Conservation (phyloP, 1,139 yeast genomes). For the Kluyveromyces marxianus region DNA sequence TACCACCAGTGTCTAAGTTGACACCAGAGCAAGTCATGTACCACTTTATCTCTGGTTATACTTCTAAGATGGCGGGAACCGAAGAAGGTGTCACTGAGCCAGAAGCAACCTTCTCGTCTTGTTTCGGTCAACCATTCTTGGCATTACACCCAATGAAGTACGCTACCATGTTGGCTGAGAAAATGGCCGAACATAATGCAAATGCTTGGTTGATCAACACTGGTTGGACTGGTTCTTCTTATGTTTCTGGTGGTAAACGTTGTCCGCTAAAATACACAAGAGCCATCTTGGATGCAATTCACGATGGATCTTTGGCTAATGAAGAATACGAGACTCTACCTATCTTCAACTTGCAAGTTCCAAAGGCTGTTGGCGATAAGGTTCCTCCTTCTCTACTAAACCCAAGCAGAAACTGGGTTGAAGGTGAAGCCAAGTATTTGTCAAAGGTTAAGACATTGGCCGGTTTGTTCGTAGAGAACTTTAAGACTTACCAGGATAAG, state of each 20-base stretch:
- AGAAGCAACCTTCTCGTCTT: slow-evolving; percentile 95
- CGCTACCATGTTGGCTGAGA: slow-evolving; percentile 93
- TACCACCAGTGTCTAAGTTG: slow-evolving; percentile 94
- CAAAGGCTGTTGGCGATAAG: slow-evolving; percentile 61
- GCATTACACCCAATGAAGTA: slow-evolving; percentile 97
- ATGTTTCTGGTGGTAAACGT: slow-evolving; percentile 90
- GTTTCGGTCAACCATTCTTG: slow-evolving; percentile 98
- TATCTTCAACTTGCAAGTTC: slow-evolving; percentile 80
- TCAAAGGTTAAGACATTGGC: slow-evolving; percentile 72
- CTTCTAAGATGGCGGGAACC: slow-evolving; percentile 99
- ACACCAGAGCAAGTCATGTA: slow-evolving; percentile 96
- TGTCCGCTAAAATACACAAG: slow-evolving; percentile 97
- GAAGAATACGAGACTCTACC: slow-evolving; percentile 81
- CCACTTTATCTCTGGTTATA: slow-evolving; percentile 97
- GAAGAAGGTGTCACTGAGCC: slow-evolving; percentile 99
- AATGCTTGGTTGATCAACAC: slow-evolving; percentile 96
- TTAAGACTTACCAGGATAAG: slow-evolving; percentile 72
- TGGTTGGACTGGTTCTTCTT: slow-evolving; percentile 97
- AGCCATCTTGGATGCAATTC: slow-evolving; percentile 92
- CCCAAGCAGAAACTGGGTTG: slow-evolving; percentile 81
- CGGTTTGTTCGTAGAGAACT: slow-evolving; percentile 73
- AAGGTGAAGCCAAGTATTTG: slow-evolving; percentile 59
- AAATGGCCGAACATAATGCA: slow-evolving; percentile 82
- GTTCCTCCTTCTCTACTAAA: slow-evolving; percentile 84
- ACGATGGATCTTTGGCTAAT: slow-evolving; percentile 77